Evolutionary conservation across 2,329 filamentous ascomycete species (phyloP).

Genomic region (Aspergillus sp.): DNA sequence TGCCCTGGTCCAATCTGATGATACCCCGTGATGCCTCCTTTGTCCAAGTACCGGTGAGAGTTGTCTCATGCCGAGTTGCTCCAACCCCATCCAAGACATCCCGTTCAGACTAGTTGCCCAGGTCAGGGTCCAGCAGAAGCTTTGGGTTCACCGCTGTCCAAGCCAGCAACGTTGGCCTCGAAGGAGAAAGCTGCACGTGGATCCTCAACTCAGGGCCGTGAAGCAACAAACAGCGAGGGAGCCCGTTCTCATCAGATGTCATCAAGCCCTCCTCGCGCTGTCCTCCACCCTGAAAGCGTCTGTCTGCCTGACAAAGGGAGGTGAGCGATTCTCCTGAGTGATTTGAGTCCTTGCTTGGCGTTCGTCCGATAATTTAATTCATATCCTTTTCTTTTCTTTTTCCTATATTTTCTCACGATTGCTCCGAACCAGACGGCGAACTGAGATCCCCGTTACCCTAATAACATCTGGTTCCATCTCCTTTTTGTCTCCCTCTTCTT

Average conservation of each 20-base stretch:
- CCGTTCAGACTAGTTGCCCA: conserved; percentile 16
- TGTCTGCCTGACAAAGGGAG: conserved; percentile 24
- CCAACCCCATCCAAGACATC: conserved; percentile 23
- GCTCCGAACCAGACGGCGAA: conserved; percentile 3
- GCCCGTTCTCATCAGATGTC: conserved; percentile 17
- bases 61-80: conserved; percentile 14
- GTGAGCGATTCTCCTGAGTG: not conserved
- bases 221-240: conserved; percentile 19
- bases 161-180: conserved; percentile 15
- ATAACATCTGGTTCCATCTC: conserved; percentile 11
- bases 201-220: conserved; percentile 6
- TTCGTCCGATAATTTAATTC: conserved; percentile 13
- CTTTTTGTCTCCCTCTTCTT: conserved; percentile 11
- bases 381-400: conserved; percentile 9
- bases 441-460: conserved; percentile 10
- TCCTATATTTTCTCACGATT: conserved; percentile 13
- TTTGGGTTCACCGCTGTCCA: conserved; percentile 22
- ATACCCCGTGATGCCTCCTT: conserved; percentile 21
- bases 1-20: conserved; percentile 13
- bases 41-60: conserved; percentile 18
- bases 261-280: conserved; percentile 9
- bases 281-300: conserved; percentile 6
- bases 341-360: not conserved
- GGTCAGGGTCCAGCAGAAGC: conserved; percentile 12
- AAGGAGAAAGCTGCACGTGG: conserved; percentile 10